A percentile compares a stretch with the other conserved stretches of the same genome.
Evolutionary conservation across 495 filamentous ascomycete genomes (phyloP).

Genomic region (Hypoxylon subgilvum): DNA sequence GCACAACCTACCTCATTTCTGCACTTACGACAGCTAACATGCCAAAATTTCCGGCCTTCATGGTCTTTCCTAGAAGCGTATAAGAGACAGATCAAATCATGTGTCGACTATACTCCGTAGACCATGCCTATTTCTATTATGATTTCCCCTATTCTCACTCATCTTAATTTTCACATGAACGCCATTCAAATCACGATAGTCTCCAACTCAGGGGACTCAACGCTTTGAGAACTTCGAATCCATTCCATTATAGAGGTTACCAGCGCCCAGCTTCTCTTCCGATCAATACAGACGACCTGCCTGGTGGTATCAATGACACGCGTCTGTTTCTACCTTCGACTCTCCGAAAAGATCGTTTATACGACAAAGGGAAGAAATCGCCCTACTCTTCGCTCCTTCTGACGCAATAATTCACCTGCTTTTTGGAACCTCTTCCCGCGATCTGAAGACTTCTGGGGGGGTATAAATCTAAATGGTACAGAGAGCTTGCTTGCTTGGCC

Average conservation of each 20-base stretch:
- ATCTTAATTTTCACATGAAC: no score
- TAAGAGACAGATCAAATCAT: no score
- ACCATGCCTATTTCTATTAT: not conserved
- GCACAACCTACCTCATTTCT: no score
- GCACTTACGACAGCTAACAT: no score
- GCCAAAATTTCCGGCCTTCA: no score
- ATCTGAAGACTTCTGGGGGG: conserved; percentile 20
- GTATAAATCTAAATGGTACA: conserved; percentile 32
- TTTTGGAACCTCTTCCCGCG: conserved; percentile 1
- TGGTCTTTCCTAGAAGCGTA: no score
- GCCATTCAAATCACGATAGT: not conserved
- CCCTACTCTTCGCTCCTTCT: not conserved
- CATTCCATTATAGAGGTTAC: conserved; percentile 19
- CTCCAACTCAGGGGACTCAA: not conserved
- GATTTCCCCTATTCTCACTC: no score
- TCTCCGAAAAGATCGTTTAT: conserved; percentile 5
- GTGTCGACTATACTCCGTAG: not conserved
- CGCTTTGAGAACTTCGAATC: conserved; percentile 13
- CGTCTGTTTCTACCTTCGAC: conserved; percentile 7
- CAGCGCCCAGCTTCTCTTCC: not conserved
- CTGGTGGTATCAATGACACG: conserved; percentile 17
- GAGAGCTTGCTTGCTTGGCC: conserved; percentile 12
- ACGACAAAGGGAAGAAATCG: conserved; percentile 15
- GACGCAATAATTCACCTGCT: not conserved
- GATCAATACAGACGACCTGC: conserved; percentile 16